A percentile compares a stretch with the other conserved stretches of the same genome.
phyloP scores from a whole-genome alignment of 1,284 basidiomycete genomes.

The Malassezia japonica region DNA sequence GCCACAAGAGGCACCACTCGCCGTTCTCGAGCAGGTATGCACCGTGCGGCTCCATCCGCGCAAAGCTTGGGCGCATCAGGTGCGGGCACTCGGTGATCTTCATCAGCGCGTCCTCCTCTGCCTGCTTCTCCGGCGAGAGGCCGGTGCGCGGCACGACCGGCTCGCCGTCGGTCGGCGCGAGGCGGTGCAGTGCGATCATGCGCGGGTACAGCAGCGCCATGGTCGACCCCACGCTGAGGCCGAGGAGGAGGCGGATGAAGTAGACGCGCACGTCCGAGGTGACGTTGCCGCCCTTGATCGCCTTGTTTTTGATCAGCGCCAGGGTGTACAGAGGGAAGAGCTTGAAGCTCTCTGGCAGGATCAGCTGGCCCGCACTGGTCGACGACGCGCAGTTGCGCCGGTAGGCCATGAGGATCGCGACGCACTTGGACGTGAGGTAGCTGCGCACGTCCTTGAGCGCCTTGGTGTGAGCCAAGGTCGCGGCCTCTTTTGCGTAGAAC shows the following conservation, averaged over 20 bases:
- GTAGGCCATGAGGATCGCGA: constrained; percentile 75
- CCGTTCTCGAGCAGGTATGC: constrained; percentile 92
- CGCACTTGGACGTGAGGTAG: constrained; percentile 72
- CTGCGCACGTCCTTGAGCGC: constrained; percentile 70
- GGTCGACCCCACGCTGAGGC: constrained; percentile 60
- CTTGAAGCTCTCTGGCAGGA: constrained; percentile 89
- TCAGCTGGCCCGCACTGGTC: constrained; percentile 70
- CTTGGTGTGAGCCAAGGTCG: constrained; percentile 65
- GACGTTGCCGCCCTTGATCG: constrained; percentile 76
- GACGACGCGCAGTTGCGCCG: constrained; percentile 79
- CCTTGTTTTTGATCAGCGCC: constrained; percentile 78
- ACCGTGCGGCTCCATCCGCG: constrained; percentile 80
- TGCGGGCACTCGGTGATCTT: constrained; percentile 56
- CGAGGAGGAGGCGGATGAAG: constrained; percentile 66
- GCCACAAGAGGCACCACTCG: constrained; percentile 80
- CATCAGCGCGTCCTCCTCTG: constrained; percentile 53
- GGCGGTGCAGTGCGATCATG: constrained; percentile 76
- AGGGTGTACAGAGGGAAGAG: constrained; percentile 75
- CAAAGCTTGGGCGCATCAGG: constrained; percentile 72
- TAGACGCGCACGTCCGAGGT: constrained; percentile 86
- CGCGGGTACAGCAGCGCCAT: constrained; percentile 81
- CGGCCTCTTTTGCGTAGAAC: constrained; percentile 61
- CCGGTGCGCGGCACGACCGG: constrained; percentile 49
- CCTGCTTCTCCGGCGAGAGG: constrained; percentile 49
- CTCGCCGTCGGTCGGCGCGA: constrained; percentile 64